phyloP scores from a whole-genome alignment of 495 filamentous ascomycete genomes.

The Hyaloscypha hepaticicola region DNA sequence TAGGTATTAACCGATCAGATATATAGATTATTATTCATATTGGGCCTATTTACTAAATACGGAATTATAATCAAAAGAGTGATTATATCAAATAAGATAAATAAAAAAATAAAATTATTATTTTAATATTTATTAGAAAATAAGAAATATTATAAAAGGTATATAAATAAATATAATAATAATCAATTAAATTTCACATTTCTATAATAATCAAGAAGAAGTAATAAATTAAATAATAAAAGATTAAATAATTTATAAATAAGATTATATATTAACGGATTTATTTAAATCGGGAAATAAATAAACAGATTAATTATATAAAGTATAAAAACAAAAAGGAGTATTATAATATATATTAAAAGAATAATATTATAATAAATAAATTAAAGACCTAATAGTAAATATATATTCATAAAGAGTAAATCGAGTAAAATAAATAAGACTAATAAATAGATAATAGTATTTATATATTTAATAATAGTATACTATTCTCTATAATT shows the following conservation, averaged over 20 bases:
- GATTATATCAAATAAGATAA: no score
- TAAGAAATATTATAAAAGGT: not conserved
- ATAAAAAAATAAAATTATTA: not conserved
- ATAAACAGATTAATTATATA: slow-evolving; percentile 17
- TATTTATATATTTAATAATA: no score
- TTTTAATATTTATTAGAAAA: no score
- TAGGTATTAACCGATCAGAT: no score
- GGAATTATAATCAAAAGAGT: no score
- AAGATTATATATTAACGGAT: not conserved
- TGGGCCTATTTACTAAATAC: no score
- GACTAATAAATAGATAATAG: not conserved
- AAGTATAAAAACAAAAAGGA: slow-evolving; percentile 10
- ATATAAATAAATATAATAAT: not conserved
- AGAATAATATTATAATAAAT: not conserved
- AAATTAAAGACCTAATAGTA: slow-evolving; percentile 12
- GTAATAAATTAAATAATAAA: no score
- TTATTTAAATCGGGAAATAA: slow-evolving; percentile 16
- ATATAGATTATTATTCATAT: no score
- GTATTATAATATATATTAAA: slow-evolving; percentile 2
- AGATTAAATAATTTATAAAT: no score
- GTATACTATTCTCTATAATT: no score
- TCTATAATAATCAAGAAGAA: not conserved
- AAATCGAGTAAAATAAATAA: not conserved
- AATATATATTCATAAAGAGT: slow-evolving; percentile 9
- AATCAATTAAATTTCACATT: not conserved